Percentiles rank a stretch among this genome's conserved stretches.
Conservation (phyloP, 2,329 filamentous ascomycete genomes). For the Huntiella moniliformis region DNA sequence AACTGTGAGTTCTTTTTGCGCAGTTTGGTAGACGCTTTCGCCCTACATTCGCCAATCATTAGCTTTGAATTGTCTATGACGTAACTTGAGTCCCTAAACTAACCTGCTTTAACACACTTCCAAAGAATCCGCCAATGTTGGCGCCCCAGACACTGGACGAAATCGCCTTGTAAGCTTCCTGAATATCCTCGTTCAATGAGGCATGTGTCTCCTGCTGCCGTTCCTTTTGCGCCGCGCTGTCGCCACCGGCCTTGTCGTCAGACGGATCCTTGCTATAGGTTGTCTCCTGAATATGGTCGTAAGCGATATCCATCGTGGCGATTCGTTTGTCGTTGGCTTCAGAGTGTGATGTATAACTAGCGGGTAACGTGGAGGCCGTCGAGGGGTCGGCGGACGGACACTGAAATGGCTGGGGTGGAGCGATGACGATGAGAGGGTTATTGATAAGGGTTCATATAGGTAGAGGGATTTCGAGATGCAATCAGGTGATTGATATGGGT, state of each 20-base stretch:
- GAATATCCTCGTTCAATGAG: conserved; percentile 69
- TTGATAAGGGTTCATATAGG: too few relatives aligned
- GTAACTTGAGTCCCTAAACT: conserved; percentile 13
- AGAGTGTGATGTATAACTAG: too few relatives aligned
- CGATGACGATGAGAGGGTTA: too few relatives aligned
- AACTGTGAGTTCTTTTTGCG: conserved; percentile 63
- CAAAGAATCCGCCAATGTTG: conserved; percentile 71
- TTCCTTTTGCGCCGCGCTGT: conserved; percentile 5
- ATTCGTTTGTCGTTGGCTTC: neutral
- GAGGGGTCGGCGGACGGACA: too few relatives aligned
- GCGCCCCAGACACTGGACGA: conserved; percentile 83
- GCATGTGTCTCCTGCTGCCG: conserved; percentile 24
- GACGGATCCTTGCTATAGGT: conserved; percentile 41
- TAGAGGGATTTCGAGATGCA: too few relatives aligned
- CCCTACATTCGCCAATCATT: conserved; percentile 30
- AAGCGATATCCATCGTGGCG: conserved; percentile 70
- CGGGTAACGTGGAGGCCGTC: too few relatives aligned
- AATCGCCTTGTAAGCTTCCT: conserved; percentile 89
- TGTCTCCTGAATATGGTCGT: conserved; percentile 90
- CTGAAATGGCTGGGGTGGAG: too few relatives aligned
- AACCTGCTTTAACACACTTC: conserved; percentile 85
- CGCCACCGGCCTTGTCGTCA: conserved; percentile 17
- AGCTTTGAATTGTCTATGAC: neutral
- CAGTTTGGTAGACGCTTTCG: conserved; percentile 67
- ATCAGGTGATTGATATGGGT: too few relatives aligned